Percentiles rank a stretch among this genome's conserved stretches.
Conservation (phyloP, 371 early-diverging fungal genomes). For the Rhizopus delemar region DNA sequence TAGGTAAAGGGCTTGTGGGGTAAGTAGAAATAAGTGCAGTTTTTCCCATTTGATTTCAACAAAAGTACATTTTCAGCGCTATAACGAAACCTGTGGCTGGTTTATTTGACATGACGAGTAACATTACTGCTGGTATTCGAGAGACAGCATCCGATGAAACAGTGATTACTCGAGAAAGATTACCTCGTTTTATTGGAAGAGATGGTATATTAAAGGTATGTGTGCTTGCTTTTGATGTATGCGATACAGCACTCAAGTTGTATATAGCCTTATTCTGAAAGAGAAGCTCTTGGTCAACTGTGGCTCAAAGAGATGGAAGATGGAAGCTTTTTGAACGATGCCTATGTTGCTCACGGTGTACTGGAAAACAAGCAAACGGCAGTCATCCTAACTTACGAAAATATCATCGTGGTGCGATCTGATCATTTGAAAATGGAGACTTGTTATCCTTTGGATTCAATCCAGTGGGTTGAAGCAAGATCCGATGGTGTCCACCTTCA, state of each 20-base stretch:
- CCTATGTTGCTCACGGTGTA: conserved; percentile 79
- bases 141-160: conserved; percentile 92
- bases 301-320: conserved; percentile 85
- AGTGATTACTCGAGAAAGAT: conserved; percentile 72
- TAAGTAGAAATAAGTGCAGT: conserved; percentile 1
- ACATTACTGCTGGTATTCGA: conserved; percentile 83
- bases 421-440: conserved; percentile 63
- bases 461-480: conserved; percentile 8
- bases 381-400: conserved; percentile 64
- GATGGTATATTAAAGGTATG: conserved; percentile 76
- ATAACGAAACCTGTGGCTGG: conserved; percentile 90
- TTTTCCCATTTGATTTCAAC: no score
- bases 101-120: conserved; percentile 82
- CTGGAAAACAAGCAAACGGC: conserved; percentile 59
- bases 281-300: conserved; percentile 90
- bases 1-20: conserved; percentile 85
- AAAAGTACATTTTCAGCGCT: conserved; percentile 34
- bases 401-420: conserved; percentile 63
- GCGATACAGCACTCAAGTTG: no score
- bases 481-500: conserved; percentile 18
- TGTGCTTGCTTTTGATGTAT: no score
- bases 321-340: conserved; percentile 78
- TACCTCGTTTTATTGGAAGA: conserved; percentile 86
- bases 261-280: conserved; percentile 66
- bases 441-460: conserved; percentile 33